Evolutionary conservation across 1,284 basidiomycete genomes (phyloP).

Genomic region (Dichomitus squalens): DNA sequence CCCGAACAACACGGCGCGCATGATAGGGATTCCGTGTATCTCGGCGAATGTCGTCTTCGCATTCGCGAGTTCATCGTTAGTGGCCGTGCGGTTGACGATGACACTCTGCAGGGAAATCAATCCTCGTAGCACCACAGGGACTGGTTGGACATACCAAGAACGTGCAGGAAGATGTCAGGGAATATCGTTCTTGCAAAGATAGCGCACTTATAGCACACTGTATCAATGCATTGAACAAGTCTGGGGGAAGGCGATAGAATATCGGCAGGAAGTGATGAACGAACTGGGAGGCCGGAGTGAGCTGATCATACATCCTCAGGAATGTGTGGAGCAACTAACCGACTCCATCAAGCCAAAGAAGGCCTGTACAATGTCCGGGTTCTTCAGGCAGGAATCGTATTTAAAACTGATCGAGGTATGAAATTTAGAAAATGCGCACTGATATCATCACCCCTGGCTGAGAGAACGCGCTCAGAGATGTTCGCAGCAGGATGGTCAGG

Average conservation of each 20-base stretch:
- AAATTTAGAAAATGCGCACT: constrained; percentile 48
- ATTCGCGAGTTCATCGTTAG: constrained; percentile 52
- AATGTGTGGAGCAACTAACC: constrained; percentile 38
- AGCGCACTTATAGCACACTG: constrained; percentile 73
- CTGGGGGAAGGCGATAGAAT: constrained; percentile 70
- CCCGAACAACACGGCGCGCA: constrained; percentile 73
- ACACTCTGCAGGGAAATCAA: constrained; percentile 43
- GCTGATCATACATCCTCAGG: not conserved
- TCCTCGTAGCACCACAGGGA: not conserved
- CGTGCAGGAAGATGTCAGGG: constrained; percentile 77
- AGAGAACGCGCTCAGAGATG: constrained; percentile 59
- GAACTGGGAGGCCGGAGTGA: constrained; percentile 44
- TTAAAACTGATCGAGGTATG: not conserved
- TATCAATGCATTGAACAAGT: constrained; percentile 71
- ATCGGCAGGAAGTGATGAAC: constrained; percentile 73
- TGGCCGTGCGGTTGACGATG: constrained; percentile 62
- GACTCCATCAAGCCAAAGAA: constrained; percentile 83
- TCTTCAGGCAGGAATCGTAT: constrained; percentile 43
- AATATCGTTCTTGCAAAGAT: constrained; percentile 84
- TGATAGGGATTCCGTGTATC: constrained; percentile 67
- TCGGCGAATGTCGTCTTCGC: constrained; percentile 55
- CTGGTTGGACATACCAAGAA: constrained; percentile 67
- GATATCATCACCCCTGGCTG: constrained; percentile 69
- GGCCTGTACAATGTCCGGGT: constrained; percentile 87
- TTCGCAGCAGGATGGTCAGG: constrained; percentile 61